Percentiles rank a stretch among this genome's conserved stretches.
phyloP scores from a whole-genome alignment of 495 filamentous ascomycete species.

The Aspergillus wentii region DNA sequence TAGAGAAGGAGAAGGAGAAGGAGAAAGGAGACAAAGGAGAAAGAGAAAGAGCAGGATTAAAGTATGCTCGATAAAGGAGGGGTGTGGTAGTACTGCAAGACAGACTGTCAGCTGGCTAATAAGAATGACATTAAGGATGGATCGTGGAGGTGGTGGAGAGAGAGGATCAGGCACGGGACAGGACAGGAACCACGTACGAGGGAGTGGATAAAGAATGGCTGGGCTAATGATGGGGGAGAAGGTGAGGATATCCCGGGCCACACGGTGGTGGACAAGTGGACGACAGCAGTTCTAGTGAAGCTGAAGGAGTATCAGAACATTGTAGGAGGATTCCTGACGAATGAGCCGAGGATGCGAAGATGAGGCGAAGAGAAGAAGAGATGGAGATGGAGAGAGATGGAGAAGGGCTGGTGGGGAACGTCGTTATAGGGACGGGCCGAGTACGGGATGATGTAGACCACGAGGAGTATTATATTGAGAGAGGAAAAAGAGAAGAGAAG shows the following conservation, averaged over 20 bases:
- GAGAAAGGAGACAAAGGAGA: not conserved
- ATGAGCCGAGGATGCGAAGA: no score
- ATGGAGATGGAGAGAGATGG: no score
- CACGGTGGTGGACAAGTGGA: slow-evolving; percentile 18
- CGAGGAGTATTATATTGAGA: no score
- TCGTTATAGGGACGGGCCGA: no score
- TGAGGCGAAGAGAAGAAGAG: no score
- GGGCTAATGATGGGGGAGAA: slow-evolving; percentile 1
- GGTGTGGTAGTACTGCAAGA: no score
- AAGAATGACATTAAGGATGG: not conserved
- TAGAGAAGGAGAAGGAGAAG: slow-evolving; percentile 1
- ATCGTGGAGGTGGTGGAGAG: slow-evolving; percentile 1
- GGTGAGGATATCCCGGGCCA: slow-evolving; percentile 17
- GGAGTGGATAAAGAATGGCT: not conserved
- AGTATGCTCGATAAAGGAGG: not conserved
- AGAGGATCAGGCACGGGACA: slow-evolving; percentile 3
- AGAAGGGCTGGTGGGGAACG: no score
- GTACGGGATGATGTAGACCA: no score
- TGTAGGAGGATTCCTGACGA: no score
- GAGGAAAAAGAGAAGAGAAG: no score
- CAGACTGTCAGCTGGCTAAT: not conserved
- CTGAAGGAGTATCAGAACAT: no score
- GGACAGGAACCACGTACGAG: slow-evolving; percentile 1
- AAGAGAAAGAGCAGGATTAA: not conserved
- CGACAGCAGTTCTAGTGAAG: no score